Percentiles rank a stretch among this genome's conserved stretches.
These are phyloP conservation scores for Senna tora DNA, from an alignment of 306 rosid species.

Conservation along the genomic window DNA sequence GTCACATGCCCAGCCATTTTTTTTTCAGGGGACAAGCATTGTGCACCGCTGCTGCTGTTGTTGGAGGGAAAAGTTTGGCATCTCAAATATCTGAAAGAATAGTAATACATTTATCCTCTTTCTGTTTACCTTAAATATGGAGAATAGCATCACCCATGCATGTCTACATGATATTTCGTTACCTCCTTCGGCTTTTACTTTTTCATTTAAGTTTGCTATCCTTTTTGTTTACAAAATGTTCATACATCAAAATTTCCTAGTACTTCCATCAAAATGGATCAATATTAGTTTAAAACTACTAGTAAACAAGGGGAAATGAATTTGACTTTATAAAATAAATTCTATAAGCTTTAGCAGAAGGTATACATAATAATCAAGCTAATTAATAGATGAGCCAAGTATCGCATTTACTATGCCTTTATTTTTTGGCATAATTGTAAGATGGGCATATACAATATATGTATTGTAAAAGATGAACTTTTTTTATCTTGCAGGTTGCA, in stretches of 20 bases:
- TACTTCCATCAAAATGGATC: neutral
- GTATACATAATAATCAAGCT: neutral
- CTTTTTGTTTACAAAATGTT: neutral
- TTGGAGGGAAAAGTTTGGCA: constrained; percentile 81
- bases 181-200: neutral
- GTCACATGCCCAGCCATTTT: neutral
- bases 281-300: no score
- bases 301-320: neutral
- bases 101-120: constrained; percentile 42
- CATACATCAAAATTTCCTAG: neutral
- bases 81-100: constrained; percentile 77
- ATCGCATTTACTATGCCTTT: no score
- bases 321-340: neutral
- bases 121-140: neutral
- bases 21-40: constrained; percentile 67
- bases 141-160: neutral
- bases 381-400: neutral
- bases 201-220: neutral
- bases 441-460: constrained; percentile 7
- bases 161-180: neutral
- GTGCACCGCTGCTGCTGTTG: constrained; percentile 69
- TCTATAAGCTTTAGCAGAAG: no score
- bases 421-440: neutral
- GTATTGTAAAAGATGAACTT: neutral
- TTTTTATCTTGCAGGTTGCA: constrained; percentile 54